A percentile compares a stretch with the other conserved stretches of the same genome.
Conservation (phyloP, 2,329 filamentous ascomycete species). For the Orbilia brochopaga region DNA sequence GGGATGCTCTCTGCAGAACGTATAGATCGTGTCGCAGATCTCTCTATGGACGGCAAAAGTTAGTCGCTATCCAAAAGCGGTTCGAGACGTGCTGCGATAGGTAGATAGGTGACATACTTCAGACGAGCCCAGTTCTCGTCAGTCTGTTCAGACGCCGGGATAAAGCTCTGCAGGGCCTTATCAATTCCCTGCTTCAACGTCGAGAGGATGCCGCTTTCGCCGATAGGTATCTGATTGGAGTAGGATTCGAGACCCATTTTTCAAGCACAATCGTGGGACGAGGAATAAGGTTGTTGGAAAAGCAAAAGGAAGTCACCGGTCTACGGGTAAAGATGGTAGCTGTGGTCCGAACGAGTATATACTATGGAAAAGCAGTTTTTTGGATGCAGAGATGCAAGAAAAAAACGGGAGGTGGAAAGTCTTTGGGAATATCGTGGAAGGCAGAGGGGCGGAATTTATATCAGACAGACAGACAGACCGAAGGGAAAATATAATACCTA, state of each 20-base stretch:
- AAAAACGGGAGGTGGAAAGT: not conserved
- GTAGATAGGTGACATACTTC: constrained; percentile 1
- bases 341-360: too few relatives aligned
- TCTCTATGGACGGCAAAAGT: constrained; percentile 2
- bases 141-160: not conserved
- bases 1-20: constrained; percentile 15
- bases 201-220: not conserved
- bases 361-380: too few relatives aligned
- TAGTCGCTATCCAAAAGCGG: too few relatives aligned
- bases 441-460: too few relatives aligned
- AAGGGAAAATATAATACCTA: too few relatives aligned
- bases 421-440: too few relatives aligned
- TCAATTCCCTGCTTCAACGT: not conserved
- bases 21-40: constrained; percentile 13
- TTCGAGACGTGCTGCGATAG: not conserved
- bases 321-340: too few relatives aligned
- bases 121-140: constrained; percentile 7
- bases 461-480: too few relatives aligned
- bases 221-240: constrained; percentile 9
- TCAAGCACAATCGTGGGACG: too few relatives aligned
- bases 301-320: too few relatives aligned
- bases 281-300: too few relatives aligned
- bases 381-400: too few relatives aligned
- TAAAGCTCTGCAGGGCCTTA: not conserved
- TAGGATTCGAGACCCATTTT: not conserved